These are phyloP conservation scores for Adansonia rubrostipa DNA, from an alignment of 441 rosid genomes.

Conservation along the genomic window DNA sequence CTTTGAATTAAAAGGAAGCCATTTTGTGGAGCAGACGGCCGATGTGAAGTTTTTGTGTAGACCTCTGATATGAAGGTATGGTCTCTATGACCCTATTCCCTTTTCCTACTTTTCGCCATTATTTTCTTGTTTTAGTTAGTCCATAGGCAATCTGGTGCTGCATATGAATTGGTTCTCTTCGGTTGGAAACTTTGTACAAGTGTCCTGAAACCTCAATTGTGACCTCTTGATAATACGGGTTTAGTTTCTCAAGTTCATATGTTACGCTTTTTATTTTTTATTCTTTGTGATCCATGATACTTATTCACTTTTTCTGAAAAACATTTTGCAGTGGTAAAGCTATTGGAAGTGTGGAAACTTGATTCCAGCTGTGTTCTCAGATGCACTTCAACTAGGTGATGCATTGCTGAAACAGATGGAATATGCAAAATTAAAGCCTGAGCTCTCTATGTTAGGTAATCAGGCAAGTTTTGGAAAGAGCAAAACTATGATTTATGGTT, in stretches of 20 bases:
- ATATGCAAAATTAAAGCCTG: background rate
- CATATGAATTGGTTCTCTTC: background rate
- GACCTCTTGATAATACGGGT: background rate
- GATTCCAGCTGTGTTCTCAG: background rate
- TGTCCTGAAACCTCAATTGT: background rate
- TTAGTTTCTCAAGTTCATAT: background rate
- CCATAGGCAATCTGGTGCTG: background rate
- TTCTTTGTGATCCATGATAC: background rate
- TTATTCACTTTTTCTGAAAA: background rate
- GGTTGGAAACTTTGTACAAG: background rate
- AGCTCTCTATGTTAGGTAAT: background rate
- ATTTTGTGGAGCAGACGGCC: slow-evolving; percentile 9
- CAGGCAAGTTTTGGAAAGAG: slow-evolving; percentile 12
- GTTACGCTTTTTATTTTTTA: background rate
- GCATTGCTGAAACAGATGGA: slow-evolving; percentile 2
- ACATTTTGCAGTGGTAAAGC: background rate
- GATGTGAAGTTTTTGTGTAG: slow-evolving; percentile 1
- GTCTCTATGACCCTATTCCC: background rate
- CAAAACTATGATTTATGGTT: background rate
- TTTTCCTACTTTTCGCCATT: background rate
- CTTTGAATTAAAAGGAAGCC: slow-evolving; percentile 3
- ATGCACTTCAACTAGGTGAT: background rate
- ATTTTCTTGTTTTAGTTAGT: background rate
- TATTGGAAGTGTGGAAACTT: background rate
- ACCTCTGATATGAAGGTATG: slow-evolving; percentile 7